phyloP scores from a whole-genome alignment of 2,329 filamentous ascomycete species.

The Aspergillus neoniger region DNA sequence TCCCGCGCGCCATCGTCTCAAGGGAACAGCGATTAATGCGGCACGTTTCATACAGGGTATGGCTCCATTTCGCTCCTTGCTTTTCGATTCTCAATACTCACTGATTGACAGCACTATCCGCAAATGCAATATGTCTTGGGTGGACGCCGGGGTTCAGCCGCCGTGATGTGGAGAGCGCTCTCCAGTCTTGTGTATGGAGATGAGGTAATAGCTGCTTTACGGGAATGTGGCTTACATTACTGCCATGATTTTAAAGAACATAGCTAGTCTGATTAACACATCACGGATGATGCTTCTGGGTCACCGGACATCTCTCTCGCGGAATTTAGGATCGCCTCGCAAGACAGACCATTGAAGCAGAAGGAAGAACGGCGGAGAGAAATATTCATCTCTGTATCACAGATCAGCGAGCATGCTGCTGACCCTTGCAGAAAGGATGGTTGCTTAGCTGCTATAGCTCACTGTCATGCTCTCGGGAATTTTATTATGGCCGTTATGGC shows the following conservation, averaged over 20 bases:
- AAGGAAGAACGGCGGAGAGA: no score
- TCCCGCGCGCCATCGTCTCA: neutral
- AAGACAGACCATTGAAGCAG: no score
- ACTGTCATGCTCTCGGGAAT: no score
- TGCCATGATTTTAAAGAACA: no score
- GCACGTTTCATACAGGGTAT: constrained; percentile 23
- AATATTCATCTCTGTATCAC: no score
- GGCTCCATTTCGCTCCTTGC: neutral
- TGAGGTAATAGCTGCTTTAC: neutral
- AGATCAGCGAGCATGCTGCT: no score
- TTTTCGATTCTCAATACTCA: constrained; percentile 11
- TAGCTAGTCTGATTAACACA: no score
- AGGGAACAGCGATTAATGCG: constrained; percentile 12
- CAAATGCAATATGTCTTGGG: constrained; percentile 26
- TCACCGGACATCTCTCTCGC: no score
- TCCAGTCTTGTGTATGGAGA: neutral
- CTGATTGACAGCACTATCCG: constrained; percentile 19
- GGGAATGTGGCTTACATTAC: neutral
- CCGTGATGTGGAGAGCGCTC: constrained; percentile 25
- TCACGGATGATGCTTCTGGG: neutral
- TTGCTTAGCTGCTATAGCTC: no score
- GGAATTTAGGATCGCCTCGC: no score
- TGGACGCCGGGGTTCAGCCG: constrained; percentile 28
- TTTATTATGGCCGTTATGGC: no score
- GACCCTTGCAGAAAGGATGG: no score